phyloP scores from a whole-genome alignment of 371 early-diverging fungal genomes.

The Vairimorpha necatrix region DNA sequence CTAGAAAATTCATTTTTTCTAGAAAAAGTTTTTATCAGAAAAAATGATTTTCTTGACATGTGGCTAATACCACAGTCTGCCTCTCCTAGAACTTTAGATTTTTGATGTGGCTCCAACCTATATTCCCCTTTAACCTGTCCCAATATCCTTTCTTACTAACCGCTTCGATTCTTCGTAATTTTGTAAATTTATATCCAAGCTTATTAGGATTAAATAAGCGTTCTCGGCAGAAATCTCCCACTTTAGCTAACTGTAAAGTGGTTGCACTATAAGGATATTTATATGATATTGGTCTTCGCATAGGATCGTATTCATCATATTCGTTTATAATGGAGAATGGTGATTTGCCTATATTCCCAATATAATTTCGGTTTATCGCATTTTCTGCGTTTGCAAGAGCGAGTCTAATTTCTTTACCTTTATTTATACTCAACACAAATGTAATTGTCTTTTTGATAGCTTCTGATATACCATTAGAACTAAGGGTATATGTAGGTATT shows the following conservation, averaged over 20 bases:
- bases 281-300: not conserved
- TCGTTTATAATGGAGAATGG: not conserved
- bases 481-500: not conserved
- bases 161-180: too few species aligned
- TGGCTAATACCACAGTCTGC: too few species aligned
- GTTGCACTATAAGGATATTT: not conserved
- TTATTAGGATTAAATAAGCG: not conserved
- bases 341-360: not conserved
- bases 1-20: too few species aligned
- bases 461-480: conserved; percentile 7
- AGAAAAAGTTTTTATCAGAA: too few species aligned
- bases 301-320: not conserved
- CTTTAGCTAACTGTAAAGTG: not conserved
- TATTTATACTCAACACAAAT: not conserved
- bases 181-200: not conserved
- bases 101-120: not conserved
- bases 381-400: not conserved
- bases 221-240: not conserved
- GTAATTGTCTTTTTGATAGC: not conserved
- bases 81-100: conserved; percentile 2
- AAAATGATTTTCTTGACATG: too few species aligned
- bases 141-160: conserved; percentile 7
- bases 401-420: too few species aligned
- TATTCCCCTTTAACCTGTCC: not conserved
- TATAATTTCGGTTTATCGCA: not conserved